A percentile compares a stretch with the other conserved stretches of the same genome.
These are phyloP conservation scores for Adansonia rubrostipa DNA, from an alignment of 441 rosid genomes.

Conservation along the genomic window DNA sequence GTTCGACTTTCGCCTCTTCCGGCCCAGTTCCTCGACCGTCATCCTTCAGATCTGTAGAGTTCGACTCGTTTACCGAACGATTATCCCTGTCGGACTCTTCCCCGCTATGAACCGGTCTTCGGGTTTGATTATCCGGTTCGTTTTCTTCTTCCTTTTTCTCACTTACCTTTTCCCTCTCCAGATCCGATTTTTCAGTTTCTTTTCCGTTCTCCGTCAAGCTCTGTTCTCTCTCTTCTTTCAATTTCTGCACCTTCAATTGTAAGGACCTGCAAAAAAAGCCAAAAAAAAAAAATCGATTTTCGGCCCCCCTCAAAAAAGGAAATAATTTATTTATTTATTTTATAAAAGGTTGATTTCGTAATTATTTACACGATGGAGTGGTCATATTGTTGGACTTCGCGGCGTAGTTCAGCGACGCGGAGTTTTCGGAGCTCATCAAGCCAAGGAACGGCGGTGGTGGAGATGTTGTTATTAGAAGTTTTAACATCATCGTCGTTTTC, in stretches of 20 bases:
- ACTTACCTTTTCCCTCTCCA: slow-evolving; percentile 25
- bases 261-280: slow-evolving; percentile 44
- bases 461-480: not conserved
- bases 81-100: slow-evolving; percentile 41
- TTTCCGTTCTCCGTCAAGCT: slow-evolving; percentile 33
- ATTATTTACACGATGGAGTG: slow-evolving; percentile 55
- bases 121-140: not conserved
- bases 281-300: not conserved
- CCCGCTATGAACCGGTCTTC: slow-evolving; percentile 18
- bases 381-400: slow-evolving; percentile 61
- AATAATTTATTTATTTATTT: not conserved
- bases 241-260: slow-evolving; percentile 60
- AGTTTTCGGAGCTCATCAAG: slow-evolving; percentile 63
- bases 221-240: slow-evolving; percentile 58
- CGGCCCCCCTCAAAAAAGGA: not conserved
- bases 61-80: slow-evolving; percentile 52
- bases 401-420: slow-evolving; percentile 67
- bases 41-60: slow-evolving; percentile 46
- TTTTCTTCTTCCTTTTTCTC: not conserved
- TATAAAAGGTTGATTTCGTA: not conserved
- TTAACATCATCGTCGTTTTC: slow-evolving; percentile 16
- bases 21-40: slow-evolving; percentile 27
- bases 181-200: slow-evolving; percentile 37
- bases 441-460: slow-evolving; percentile 50
- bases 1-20: slow-evolving; percentile 26